A percentile compares a stretch with the other conserved stretches of the same genome.
Conservation (phyloP, 2,329 filamentous ascomycete species). For the Reticulascus tulasneorum region DNA sequence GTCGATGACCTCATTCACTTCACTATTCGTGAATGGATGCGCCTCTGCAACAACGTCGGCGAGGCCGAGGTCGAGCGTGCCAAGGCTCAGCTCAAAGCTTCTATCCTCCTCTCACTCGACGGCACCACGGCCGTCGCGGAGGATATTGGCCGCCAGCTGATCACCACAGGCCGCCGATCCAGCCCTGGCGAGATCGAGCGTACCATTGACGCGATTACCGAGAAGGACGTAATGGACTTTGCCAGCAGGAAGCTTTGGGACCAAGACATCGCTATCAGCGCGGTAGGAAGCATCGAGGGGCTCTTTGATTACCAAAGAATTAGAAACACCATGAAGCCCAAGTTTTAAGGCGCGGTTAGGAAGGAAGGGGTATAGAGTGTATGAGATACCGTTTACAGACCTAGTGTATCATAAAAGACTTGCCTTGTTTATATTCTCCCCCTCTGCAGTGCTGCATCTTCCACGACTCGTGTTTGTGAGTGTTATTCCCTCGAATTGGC, state of each 20-base stretch:
- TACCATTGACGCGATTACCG: conserved; percentile 80
- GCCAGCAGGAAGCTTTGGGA: conserved; percentile 96
- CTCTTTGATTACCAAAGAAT: conserved; percentile 74
- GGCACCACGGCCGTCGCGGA: conserved; percentile 96
- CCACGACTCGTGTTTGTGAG: no score
- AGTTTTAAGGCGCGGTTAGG: conserved; percentile 44
- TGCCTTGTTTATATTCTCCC: conserved; percentile 19
- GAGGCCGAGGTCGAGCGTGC: conserved; percentile 94
- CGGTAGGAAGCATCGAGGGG: conserved; percentile 89
- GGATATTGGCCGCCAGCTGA: conserved; percentile 97
- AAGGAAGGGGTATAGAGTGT: conserved; percentile 50
- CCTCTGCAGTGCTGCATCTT: no score
- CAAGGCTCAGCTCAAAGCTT: conserved; percentile 98
- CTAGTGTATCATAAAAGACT: conserved; percentile 52
- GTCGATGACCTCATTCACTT: conserved; percentile 98
- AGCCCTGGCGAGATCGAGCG: conserved; percentile 92
- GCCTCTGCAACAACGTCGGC: conserved; percentile 82
- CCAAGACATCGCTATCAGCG: conserved; percentile 89
- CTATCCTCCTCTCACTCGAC: conserved; percentile 93
- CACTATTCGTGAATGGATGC: conserved; percentile 95
- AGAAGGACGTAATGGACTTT: conserved; percentile 96
- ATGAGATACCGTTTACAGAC: conserved; percentile 49
- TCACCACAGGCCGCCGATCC: conserved; percentile 93
- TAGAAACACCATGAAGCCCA: conserved; percentile 83
- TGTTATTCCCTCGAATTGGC: no score